Evolutionary conservation across 371 early-diverging fungal genomes (phyloP), one percentile per base, ranked within the genome.

Genomic region (Conidiobolus incongruus): DNA sequence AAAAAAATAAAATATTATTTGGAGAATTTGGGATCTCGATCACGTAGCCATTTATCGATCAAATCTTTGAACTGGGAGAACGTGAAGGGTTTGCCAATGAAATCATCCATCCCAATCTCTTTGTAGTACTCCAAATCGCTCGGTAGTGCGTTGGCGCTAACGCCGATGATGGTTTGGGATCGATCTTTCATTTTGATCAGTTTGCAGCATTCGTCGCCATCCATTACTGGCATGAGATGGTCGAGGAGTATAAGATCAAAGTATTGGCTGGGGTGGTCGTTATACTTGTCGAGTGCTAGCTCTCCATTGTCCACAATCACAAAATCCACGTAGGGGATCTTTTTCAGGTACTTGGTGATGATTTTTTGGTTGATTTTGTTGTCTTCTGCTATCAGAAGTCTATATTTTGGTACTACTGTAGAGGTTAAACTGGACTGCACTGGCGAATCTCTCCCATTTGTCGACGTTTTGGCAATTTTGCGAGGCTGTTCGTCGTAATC

Each of bases 141-240:
- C 3, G 28, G 30, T n/a, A 40, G 16, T n/a, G 30, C 29, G 19
- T 40, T 40, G 29, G 40, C 40, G 7, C 28, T 28, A 15, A 40
- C 17, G 13, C 28, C 23, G 4, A 40, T 40, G 19, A 40, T 30
- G 5, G 28, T 28, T 40, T 40, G 40, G n/a, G 13, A 7, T 28
- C 4, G 23, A 11, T 47, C 35, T 12, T 33, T 28, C 10, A 28
- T 17, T 16, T 41, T 13, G 16, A 47, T 47, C 24, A 30, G 35
- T 17, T 31, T 12, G 12, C 40, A 40, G 4, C 40, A 40, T 22
- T 30, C 33, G 15, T 47, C 47, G 11, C 47, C 47, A 28, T 35
- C 40, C 47, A 47, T 47, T 4, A 23, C 5, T 3, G 47, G 47
- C 47, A 47, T 47, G 8, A 21, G 20, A n/a, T 47, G 47, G 16